phyloP scores from a whole-genome alignment of 2,329 filamentous ascomycete species.

The Colletotrichum sp. region DNA sequence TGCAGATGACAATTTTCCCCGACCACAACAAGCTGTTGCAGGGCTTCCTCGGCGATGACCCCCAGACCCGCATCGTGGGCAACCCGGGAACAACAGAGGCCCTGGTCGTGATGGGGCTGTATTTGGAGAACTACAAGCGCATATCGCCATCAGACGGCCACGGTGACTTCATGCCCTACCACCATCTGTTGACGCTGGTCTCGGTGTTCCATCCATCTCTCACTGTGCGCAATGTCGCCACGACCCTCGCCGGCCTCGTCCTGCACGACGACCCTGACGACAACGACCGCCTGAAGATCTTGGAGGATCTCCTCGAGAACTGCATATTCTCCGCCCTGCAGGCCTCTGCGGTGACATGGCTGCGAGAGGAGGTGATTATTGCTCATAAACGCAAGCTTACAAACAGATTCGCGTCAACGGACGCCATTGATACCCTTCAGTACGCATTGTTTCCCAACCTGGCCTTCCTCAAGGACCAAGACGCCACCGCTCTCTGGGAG shows the following conservation, averaged over 20 bases:
- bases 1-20: conserved; percentile 63
- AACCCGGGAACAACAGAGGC: conserved; percentile 64
- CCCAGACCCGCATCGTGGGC: conserved; percentile 51
- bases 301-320: conserved; percentile 69
- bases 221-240: conserved; percentile 59
- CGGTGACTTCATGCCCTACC: conserved; percentile 61
- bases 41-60: conserved; percentile 56
- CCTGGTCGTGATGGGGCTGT: conserved; percentile 63
- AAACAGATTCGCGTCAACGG: conserved; percentile 52
- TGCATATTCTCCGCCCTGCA: conserved; percentile 68
- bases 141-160: conserved; percentile 37
- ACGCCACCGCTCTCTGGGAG: conserved; percentile 48
- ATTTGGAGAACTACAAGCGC: conserved; percentile 57
- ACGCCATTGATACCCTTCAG: conserved; percentile 64
- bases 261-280: conserved; percentile 66
- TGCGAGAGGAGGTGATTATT: conserved; percentile 65
- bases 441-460: conserved; percentile 66
- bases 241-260: conserved; percentile 55
- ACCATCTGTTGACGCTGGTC: conserved; percentile 63
- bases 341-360: conserved; percentile 67
- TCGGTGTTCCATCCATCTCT: conserved; percentile 62
- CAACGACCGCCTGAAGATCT: conserved; percentile 62
- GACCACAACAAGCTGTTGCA: conserved; percentile 61
- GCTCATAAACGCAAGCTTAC: conserved; percentile 37
- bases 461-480: conserved; percentile 47